Percentiles rank a stretch among this genome's conserved stretches.
Conservation (phyloP, 441 rosid genomes). For the Adansonia gregorii region DNA sequence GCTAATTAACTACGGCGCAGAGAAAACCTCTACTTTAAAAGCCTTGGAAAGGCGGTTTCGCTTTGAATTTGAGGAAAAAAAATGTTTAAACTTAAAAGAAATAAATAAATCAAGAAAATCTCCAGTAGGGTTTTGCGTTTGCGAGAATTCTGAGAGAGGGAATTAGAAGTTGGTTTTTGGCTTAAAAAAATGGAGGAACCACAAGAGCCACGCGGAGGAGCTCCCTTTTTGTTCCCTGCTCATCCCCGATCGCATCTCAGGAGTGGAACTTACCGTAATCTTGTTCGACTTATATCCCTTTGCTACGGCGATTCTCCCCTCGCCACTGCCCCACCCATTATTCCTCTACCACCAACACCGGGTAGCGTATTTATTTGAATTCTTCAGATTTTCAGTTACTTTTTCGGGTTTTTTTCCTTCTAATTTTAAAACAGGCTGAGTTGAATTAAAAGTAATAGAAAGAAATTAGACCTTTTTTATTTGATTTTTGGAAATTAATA, state of each 20-base stretch:
- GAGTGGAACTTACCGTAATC: slow-evolving; percentile 52
- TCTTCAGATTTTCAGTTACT: slow-evolving; percentile 14
- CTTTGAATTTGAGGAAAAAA: not conserved
- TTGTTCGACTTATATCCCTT: slow-evolving; percentile 55
- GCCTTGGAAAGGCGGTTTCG: slow-evolving; percentile 1
- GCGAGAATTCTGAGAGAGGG: not conserved
- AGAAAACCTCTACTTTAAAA: not conserved
- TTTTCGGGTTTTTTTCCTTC: not conserved
- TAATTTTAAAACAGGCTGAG: not conserved
- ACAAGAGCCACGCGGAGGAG: not conserved
- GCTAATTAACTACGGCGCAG: too few species aligned
- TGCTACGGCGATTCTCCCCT: slow-evolving; percentile 51
- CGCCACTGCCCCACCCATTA: slow-evolving; percentile 46
- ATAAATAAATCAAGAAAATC: not conserved
- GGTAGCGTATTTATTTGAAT: slow-evolving; percentile 39
- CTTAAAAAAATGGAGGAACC: slow-evolving; percentile 35
- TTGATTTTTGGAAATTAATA: not conserved
- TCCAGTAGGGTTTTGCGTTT: not conserved
- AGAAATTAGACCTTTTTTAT: not conserved
- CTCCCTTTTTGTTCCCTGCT: slow-evolving; percentile 29
- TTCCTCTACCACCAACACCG: slow-evolving; percentile 39
- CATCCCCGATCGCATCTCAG: slow-evolving; percentile 45
- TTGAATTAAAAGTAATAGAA: slow-evolving; percentile 5
- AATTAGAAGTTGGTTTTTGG: slow-evolving; percentile 25
- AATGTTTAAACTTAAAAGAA: not conserved